phyloP scores from a whole-genome alignment of 768 basidiomycete genomes.

The Russula sp. region DNA sequence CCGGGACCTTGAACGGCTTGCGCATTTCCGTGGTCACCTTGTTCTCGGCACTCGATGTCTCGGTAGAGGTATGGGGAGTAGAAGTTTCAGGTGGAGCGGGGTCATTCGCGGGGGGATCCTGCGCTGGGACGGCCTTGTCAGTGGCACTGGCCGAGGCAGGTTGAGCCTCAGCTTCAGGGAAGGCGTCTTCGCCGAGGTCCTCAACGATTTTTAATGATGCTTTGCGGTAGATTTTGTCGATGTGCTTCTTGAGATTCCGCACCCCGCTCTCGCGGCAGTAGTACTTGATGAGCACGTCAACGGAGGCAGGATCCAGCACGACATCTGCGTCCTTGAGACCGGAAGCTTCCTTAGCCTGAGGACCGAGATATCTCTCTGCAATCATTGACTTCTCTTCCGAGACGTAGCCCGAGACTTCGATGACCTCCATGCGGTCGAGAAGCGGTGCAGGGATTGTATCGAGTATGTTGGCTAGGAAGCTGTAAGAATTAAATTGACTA shows the following conservation, averaged over 20 bases:
- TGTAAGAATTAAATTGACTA: neutral
- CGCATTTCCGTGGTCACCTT: slow-evolving; percentile 75
- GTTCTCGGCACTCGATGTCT: slow-evolving; percentile 16
- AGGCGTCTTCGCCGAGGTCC: slow-evolving; percentile 79
- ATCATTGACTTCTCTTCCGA: slow-evolving; percentile 89
- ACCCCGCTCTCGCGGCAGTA: slow-evolving; percentile 98
- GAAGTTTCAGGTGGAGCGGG: slow-evolving; percentile 27
- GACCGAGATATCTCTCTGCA: slow-evolving; percentile 79
- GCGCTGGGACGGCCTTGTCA: slow-evolving; percentile 41
- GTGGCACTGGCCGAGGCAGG: slow-evolving; percentile 19
- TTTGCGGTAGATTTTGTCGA: slow-evolving; percentile 99
- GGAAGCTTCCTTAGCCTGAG: slow-evolving; percentile 87
- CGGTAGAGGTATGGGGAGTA: slow-evolving; percentile 22
- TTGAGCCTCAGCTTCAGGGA: slow-evolving; percentile 58
- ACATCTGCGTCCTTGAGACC: slow-evolving; percentile 86
- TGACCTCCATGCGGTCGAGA: slow-evolving; percentile 92
- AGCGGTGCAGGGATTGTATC: slow-evolving; percentile 92
- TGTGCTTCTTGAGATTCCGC: slow-evolving; percentile 94
- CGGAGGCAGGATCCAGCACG: slow-evolving; percentile 61
- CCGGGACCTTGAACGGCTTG: slow-evolving; percentile 75
- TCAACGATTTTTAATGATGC: slow-evolving; percentile 87
- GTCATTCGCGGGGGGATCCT: slow-evolving; percentile 40
- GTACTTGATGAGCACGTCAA: slow-evolving; percentile 89
- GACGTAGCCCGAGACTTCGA: slow-evolving; percentile 92
- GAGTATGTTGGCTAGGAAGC: slow-evolving; percentile 64